Base-by-base conservation (phyloP, 176 grass and related monocot genomes). In the Musa itinerans region DNA sequence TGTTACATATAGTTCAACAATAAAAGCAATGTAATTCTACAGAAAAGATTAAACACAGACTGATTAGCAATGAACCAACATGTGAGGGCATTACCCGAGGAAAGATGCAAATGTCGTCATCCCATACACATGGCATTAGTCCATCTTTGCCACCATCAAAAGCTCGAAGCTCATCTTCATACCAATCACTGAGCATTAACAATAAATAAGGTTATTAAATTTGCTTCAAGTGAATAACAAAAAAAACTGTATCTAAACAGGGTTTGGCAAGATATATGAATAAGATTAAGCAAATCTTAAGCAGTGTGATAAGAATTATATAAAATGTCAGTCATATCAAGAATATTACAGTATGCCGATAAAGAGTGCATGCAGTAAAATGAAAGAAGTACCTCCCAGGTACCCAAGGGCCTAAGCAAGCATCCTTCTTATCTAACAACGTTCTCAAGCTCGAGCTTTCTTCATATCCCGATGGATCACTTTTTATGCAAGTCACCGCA, bases 381-480 rank as follows among this genome's bases (percentile, higher is more conserved):
- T 34, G 52, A 57, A 21, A 79, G 16, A 22, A n/a, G n/a, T 86
- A 96, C 93, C 93, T 97, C 85, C 93, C 93, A 85, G 93, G 87
- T 84, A 90, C 83, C 93, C 93, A 97, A 19, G 93, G 93, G 53
- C 93, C 93, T 68, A 97, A 80, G 0, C 85, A 97, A 74, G 83
- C 80, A 85, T 97, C 93, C 83, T 88, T 90, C 87, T 97, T 97
- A 78, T 92, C 84, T 80, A 97, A 89, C 66, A 97, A 79, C 79
- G 92, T 80, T 86, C 91, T 97, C 76, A 97, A 88, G 74, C 86
- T 92, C 76, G 93, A 97, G 79, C 93, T 92, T 88, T 92, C 90
- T 97, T 89, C 87, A 85, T 83, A 92, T 80, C 87, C 87, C 85
- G 85, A 97, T 67, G 93, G 93, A 78, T 92, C 93, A 88, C 93